Evolutionary conservation across 73 alveolate genomes (phyloP).

Genomic region (Tetrahymena borealis): DNA sequence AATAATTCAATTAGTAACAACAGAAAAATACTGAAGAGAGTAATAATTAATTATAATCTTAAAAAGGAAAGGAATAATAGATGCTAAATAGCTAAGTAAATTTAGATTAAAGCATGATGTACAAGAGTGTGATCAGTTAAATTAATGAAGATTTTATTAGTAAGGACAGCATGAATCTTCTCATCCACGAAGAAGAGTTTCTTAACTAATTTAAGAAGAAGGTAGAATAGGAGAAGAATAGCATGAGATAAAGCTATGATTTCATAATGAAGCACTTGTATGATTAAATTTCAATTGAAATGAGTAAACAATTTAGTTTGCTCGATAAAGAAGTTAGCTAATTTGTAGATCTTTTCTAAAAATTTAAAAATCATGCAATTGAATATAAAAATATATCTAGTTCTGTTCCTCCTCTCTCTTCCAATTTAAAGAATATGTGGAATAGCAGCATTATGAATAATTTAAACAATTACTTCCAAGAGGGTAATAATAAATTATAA

Average conservation of each 20-base stretch:
- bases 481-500: background rate
- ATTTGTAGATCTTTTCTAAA: background rate
- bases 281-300: background rate
- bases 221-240: background rate
- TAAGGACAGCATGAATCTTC: background rate
- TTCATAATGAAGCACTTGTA: background rate
- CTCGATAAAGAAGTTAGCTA: background rate
- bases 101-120: background rate
- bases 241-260: background rate
- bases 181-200: background rate
- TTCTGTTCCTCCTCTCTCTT: background rate
- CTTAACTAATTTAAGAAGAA: background rate
- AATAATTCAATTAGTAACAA: background rate
- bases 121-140: background rate
- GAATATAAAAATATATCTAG: background rate
- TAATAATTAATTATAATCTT: background rate
- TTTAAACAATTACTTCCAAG: background rate
- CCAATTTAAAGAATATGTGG: background rate
- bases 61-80: background rate
- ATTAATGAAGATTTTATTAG: background rate
- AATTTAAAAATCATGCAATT: background rate
- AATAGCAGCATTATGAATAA: background rate
- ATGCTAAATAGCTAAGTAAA: background rate
- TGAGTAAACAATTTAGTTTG: background rate
- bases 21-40: background rate